A percentile compares a stretch with the other conserved stretches of the same genome.
phyloP scores from a whole-genome alignment of 192 early-diverging fungal genomes.

The Powellomyces hirtus region DNA sequence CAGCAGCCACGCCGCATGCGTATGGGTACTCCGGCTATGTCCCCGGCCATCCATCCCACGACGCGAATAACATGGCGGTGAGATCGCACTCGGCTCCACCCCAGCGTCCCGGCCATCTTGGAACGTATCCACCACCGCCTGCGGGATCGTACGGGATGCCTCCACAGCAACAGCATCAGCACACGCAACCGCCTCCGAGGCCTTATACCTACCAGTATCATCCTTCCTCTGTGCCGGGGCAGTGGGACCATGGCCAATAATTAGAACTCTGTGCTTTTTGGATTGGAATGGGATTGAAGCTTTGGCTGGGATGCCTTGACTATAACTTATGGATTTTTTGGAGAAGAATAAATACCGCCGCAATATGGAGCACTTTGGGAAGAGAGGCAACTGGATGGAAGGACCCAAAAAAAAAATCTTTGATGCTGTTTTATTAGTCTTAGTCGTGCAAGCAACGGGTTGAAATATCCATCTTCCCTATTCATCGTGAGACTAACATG shows the following conservation, averaged over 20 bases:
- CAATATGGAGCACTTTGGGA: no score
- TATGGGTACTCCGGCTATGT: background rate
- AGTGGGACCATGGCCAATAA: background rate
- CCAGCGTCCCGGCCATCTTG: background rate
- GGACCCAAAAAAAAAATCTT: no score
- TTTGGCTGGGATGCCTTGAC: background rate
- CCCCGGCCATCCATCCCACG: background rate
- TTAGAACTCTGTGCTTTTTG: no score
- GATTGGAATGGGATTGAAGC: no score
- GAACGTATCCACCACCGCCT: background rate
- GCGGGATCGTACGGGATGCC: background rate
- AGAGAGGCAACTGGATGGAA: no score
- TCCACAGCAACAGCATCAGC: background rate
- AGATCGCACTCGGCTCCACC: background rate
- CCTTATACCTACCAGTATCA: background rate
- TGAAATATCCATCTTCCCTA: no score
- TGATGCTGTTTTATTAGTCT: no score
- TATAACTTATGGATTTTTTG: background rate
- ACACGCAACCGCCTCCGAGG: background rate
- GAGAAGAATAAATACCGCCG: no score
- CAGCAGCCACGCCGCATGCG: background rate
- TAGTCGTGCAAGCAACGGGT: no score
- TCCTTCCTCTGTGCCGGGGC: background rate
- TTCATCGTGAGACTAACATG: no score
- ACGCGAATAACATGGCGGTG: background rate